Evolutionary conservation across 768 basidiomycete species (phyloP).

Genomic region (Aureoboletus auriporus): DNA sequence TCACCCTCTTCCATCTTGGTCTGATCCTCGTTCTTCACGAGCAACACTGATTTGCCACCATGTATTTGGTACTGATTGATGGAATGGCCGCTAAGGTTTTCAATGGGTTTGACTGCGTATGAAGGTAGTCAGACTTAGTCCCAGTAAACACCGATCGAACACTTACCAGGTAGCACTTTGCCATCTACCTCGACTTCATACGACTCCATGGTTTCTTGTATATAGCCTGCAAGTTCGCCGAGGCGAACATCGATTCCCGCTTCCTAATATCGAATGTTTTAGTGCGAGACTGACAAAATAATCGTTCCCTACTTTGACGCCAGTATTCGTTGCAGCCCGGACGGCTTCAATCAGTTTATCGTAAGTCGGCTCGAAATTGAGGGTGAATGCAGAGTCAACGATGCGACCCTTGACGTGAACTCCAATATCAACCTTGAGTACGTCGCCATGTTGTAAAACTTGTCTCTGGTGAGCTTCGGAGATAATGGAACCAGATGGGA

Average conservation of each 20-base stretch:
- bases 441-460: slow-evolving; percentile 83
- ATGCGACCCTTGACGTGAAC: slow-evolving; percentile 98
- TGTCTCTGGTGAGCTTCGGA: slow-evolving; percentile 9
- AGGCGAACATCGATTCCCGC: slow-evolving; percentile 94
- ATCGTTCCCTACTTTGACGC: slow-evolving; percentile 61
- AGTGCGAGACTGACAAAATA: neutral
- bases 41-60: slow-evolving; percentile 86
- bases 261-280: slow-evolving; percentile 49
- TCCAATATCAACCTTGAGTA: slow-evolving; percentile 96
- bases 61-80: slow-evolving; percentile 91
- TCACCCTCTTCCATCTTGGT: slow-evolving; percentile 99
- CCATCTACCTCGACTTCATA: slow-evolving; percentile 94
- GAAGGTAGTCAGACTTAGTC: neutral
- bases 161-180: slow-evolving; percentile 72
- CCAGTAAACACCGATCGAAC: neutral
- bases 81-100: slow-evolving; percentile 92
- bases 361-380: slow-evolving; percentile 86
- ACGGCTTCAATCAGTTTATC: slow-evolving; percentile 88
- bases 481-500: slow-evolving; percentile 8
- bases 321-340: slow-evolving; percentile 90
- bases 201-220: slow-evolving; percentile 99
- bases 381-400: slow-evolving; percentile 92
- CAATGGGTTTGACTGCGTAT: slow-evolving; percentile 82
- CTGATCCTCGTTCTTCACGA: slow-evolving; percentile 85
- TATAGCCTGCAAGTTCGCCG: slow-evolving; percentile 85